A percentile compares a stretch with the other conserved stretches of the same genome.
Conservation (phyloP, 2,329 filamentous ascomycete species). For the Bipolaris sorokiniana region DNA sequence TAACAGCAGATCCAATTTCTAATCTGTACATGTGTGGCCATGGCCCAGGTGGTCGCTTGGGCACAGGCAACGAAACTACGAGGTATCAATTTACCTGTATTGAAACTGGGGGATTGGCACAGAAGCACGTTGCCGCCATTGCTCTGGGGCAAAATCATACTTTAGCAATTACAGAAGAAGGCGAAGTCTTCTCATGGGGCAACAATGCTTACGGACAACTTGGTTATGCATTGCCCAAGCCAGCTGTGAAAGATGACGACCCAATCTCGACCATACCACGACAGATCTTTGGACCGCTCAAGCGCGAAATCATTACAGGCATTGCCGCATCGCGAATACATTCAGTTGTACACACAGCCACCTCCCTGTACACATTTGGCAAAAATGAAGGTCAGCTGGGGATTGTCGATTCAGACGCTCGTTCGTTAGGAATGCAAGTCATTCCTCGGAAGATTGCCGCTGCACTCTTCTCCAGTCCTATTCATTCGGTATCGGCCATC, state of each 20-base stretch:
- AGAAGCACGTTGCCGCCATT: conserved; percentile 76
- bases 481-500: conserved; percentile 83
- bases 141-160: conserved; percentile 92
- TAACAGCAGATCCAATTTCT: conserved; percentile 84
- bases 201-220: conserved; percentile 85
- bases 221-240: conserved; percentile 77
- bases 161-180: conserved; percentile 80
- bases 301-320: conserved; percentile 81
- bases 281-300: conserved; percentile 89
- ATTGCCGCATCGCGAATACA: conserved; percentile 89
- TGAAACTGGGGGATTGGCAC: conserved; percentile 72
- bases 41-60: conserved; percentile 86
- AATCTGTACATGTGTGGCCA: conserved; percentile 95
- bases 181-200: conserved; percentile 96
- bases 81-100: conserved; percentile 86
- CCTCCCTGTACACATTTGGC: conserved; percentile 89
- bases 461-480: conserved; percentile 74
- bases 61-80: conserved; percentile 87
- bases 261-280: conserved; percentile 80
- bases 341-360: conserved; percentile 83
- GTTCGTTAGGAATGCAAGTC: conserved; percentile 83
- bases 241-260: conserved; percentile 75
- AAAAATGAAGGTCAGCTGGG: conserved; percentile 95
- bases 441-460: conserved; percentile 87
- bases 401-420: conserved; percentile 91